Base-by-base conservation (phyloP, 2,329 filamentous ascomycete species). In the Paecilomyces sp. region DNA sequence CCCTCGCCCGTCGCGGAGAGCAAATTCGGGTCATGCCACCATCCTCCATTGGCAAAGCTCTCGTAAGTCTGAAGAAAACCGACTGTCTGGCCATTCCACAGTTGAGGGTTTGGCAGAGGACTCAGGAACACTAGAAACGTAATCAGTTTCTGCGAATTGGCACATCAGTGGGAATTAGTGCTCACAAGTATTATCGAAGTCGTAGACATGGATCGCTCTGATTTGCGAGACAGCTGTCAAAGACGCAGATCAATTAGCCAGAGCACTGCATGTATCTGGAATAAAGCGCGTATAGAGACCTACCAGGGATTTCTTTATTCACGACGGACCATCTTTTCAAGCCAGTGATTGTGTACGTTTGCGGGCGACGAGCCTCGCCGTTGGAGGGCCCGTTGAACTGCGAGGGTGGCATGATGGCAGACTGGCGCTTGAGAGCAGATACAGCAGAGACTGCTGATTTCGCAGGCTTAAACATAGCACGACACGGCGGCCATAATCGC, bases 111-210 rank as follows among this genome's bases (percentile, higher is more conserved):
- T 1, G 94, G 94, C 1, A 96, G 79, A 5, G 94, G 94, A 13
- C 90, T 96, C 67, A 88, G 87, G 79, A 99, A 99, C 55, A 99
- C 90, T 92, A 68, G 9, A 34, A 12, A 51, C 1, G 7, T 24
- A 51, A 31, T 31, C 57, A 51, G 56, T 57, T 52, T 34, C 12
- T 3, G 22, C 11, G 8, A 12, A 18, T 2, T 24, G 33, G 9
- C 13, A 47, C 13, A 28, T n/a, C 4, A 5, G 6, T 6, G 51
- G 22, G 30, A 12, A 4, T 7, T 41, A 15, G 6, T 57, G 63
- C 88, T 73, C 79, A 93, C 90, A 79, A 41, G 93, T 97, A 71
- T 99, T 97, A 76, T 99, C 94, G 74, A 97, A 99, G 75, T 99
- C 94, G 78, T 97, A 97, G 66, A 99, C 84, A 72, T 97, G 93